Base-by-base conservation (phyloP, 164 flowering plant genomes). In the Kingdonia uniflora region DNA sequence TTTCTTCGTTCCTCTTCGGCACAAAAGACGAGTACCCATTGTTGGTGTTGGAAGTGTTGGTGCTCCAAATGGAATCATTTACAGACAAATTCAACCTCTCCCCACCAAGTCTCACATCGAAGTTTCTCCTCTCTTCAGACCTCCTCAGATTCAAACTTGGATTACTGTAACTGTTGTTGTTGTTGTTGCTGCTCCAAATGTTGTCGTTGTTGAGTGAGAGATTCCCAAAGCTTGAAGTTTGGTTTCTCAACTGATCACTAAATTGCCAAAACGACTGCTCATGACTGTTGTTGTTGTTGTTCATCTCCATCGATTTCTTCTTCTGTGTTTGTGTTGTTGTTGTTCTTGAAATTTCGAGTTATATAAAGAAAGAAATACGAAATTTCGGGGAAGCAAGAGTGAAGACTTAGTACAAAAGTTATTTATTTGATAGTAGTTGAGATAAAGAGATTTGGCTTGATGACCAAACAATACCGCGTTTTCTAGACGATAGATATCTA, bases 231-330 rank as follows among this genome's bases (percentile, higher is more conserved):
- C 65, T 80, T 16, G 79, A 51, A 1, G 68, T 54, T 21, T 84
- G 88, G 5, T 78, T 57, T 11, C 95, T 71, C 13, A 92, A 87
- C 58, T 86, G 84, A 58, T 92, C 99, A 47, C 96, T 86, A 82
- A 92, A 92, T 39, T 84, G 94, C 73, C 72, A 80, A 52, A 92
- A 92, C 4, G 85, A 75, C 19, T n/a, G n/a, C n/a, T 85, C 80
- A 62, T 81, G 77, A 21, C 43, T 51, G 56, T 66, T 79, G 62
- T 84, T 87, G 90, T 82, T 56, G 21, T 20, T 38, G 44, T 21
- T 35, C 14, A 8, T 12, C 15, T 42, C n/a, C n/a, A 5, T 42
- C 8, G 7, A 6, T 16, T 42, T 42, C 12, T 42, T 42, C 44
- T 42, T 15, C 12, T 10, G 11, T 44, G 17, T 16, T 41, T 41